Conservation (phyloP, 345 rosid genomes). For the Leavenworthia alabamica region DNA sequence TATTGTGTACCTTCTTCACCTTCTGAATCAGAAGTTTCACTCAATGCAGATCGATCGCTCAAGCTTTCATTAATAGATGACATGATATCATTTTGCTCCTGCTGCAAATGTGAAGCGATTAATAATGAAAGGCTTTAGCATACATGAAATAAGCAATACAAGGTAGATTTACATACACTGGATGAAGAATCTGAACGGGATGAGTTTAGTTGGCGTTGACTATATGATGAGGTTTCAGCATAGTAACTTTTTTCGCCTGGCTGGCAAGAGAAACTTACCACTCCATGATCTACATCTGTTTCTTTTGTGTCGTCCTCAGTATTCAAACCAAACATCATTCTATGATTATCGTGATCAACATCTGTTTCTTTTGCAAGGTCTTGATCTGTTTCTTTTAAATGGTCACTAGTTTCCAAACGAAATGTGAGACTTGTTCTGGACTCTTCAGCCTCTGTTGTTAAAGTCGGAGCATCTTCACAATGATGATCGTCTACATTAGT, state of each 20-base stretch:
- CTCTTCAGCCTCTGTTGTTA: conserved; percentile 27
- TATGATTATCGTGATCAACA: conserved; percentile 24
- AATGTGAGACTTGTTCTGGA: conserved; percentile 17
- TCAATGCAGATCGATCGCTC: conserved; percentile 43
- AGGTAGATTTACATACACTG: conserved; percentile 40
- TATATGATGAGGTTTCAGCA: conserved; percentile 34
- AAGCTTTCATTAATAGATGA: conserved; percentile 46
- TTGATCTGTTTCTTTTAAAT: conserved; percentile 15
- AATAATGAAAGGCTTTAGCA: conserved; percentile 13
- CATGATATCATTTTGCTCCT: conserved; percentile 40
- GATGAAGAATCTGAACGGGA: conserved; percentile 39
- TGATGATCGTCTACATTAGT: conserved; percentile 29
- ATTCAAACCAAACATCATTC: conserved; percentile 25
- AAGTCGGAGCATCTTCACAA: conserved; percentile 29
- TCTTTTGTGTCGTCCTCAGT: conserved; percentile 11
- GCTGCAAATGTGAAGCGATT: conserved; percentile 35
- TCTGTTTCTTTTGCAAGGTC: conserved; percentile 28
- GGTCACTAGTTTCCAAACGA: conserved; percentile 28
- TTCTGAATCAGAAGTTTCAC: conserved; percentile 48
- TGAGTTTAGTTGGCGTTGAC: conserved; percentile 34
- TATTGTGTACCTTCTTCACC: conserved; percentile 36
- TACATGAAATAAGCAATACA: conserved; percentile 6
- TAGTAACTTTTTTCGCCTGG: conserved; percentile 32
- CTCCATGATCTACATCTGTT: conserved; percentile 23
- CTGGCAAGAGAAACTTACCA: conserved; percentile 30